Conservation (phyloP, 164 flowering plant species). For the Chloranthus sessilifolius region DNA sequence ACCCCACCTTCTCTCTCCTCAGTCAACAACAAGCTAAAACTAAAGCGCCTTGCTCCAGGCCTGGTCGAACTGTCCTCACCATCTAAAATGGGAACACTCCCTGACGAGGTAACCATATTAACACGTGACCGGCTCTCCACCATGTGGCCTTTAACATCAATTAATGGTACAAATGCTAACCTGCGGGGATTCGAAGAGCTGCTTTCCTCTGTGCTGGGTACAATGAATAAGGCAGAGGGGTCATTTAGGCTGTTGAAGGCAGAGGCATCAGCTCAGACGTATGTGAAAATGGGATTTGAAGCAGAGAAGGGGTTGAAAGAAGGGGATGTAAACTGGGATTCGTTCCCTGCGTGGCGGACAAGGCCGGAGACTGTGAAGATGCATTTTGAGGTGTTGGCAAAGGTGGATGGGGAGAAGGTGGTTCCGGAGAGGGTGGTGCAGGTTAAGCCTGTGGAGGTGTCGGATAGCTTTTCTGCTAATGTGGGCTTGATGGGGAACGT, state of each 20-base stretch:
- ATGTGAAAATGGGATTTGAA: constrained; percentile 66
- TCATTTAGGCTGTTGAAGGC: constrained; percentile 75
- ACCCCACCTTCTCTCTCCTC: constrained; percentile 54
- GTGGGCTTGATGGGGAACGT: constrained; percentile 39
- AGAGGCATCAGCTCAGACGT: constrained; percentile 82
- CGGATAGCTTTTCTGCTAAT: constrained; percentile 51
- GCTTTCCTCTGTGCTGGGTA: constrained; percentile 59
- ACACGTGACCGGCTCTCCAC: constrained; percentile 56
- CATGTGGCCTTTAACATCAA: constrained; percentile 77
- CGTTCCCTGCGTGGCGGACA: constrained; percentile 77
- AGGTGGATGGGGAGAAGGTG: constrained; percentile 77
- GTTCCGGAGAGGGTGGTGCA: constrained; percentile 68
- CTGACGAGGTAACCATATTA: constrained; percentile 37
- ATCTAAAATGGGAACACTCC: background rate
- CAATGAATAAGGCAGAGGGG: constrained; percentile 54
- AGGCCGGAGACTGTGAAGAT: constrained; percentile 61
- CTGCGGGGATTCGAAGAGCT: constrained; percentile 69
- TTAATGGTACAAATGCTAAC: constrained; percentile 72
- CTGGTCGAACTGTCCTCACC: constrained; percentile 77
- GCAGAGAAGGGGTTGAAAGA: constrained; percentile 69
- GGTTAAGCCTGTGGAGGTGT: constrained; percentile 54
- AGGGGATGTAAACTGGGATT: constrained; percentile 41
- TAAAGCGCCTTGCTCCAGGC: constrained; percentile 89
- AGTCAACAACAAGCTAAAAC: constrained; percentile 55
- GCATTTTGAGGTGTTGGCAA: constrained; percentile 90